These are phyloP conservation scores for Glycine soja DNA, from an alignment of 306 rosid genomes.

Conservation along the genomic window DNA sequence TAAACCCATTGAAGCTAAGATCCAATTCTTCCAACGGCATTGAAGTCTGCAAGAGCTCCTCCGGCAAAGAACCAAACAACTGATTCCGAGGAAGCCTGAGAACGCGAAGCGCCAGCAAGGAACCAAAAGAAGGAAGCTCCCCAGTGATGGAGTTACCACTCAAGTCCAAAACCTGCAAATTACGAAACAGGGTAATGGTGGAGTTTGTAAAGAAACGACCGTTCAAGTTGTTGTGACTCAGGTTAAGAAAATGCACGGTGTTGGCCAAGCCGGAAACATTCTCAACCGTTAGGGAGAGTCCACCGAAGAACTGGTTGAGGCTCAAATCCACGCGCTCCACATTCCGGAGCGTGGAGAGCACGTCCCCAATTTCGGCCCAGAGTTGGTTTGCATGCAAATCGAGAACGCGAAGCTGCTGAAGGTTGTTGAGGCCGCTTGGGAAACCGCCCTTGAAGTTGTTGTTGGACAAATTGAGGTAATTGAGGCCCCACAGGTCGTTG, in stretches of 20 bases:
- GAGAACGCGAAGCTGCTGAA: conserved; percentile 81
- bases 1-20: conserved; percentile 86
- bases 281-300: conserved; percentile 53
- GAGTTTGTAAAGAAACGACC: conserved; percentile 69
- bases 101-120: conserved; percentile 63
- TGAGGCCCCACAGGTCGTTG: conserved; percentile 75
- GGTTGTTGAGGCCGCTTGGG: conserved; percentile 67
- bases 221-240: conserved; percentile 65
- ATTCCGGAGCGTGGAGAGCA: conserved; percentile 62
- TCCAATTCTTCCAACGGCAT: conserved; percentile 73
- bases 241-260: conserved; percentile 62
- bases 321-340: conserved; percentile 87
- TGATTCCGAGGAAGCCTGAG: conserved; percentile 66
- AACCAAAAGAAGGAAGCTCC: conserved; percentile 75
- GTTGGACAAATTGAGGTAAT: conserved; percentile 73
- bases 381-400: conserved; percentile 79
- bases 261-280: conserved; percentile 77
- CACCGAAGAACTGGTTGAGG: conserved; percentile 71
- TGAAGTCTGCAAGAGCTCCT: conserved; percentile 62
- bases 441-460: conserved; percentile 74
- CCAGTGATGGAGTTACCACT: conserved; percentile 69
- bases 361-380: conserved; percentile 67
- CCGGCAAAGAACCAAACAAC: conserved; percentile 68
- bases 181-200: conserved; percentile 63
- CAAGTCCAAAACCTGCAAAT: conserved; percentile 79